A percentile compares a stretch with the other conserved stretches of the same genome.
Evolutionary conservation across 352 stramenopile genomes (phyloP).

Genomic region (Phytophthora idaei): DNA sequence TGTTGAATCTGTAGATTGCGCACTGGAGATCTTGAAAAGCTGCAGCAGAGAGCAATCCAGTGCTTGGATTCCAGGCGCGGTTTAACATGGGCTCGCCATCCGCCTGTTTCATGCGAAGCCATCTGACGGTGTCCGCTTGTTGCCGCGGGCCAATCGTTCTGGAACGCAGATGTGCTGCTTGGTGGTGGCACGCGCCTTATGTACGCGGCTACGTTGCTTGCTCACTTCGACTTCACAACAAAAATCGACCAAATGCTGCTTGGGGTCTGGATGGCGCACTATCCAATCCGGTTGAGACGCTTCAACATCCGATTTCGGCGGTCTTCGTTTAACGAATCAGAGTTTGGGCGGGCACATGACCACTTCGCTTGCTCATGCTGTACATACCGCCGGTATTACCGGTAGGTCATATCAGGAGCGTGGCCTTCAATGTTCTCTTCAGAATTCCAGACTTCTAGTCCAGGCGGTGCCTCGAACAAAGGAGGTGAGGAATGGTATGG

Average conservation of each 20-base stretch:
- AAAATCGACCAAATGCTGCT: not conserved
- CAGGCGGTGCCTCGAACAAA: not conserved
- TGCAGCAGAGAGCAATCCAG: too few relatives aligned
- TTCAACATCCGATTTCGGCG: slow-evolving; percentile 34
- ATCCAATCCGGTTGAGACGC: slow-evolving; percentile 17
- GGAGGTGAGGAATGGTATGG: too few relatives aligned
- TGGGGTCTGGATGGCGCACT: slow-evolving; percentile 8
- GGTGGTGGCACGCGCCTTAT: slow-evolving; percentile 23
- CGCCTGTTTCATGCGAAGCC: slow-evolving; percentile 20
- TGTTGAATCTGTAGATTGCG: too few relatives aligned
- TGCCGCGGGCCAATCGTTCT: slow-evolving; percentile 30
- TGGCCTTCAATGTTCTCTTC: slow-evolving; percentile 11
- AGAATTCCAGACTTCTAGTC: slow-evolving; percentile 20
- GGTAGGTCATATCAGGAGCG: too few relatives aligned
- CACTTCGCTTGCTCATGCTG: slow-evolving; percentile 28
- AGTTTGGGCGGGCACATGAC: slow-evolving; percentile 3
- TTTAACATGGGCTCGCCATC: too few relatives aligned
- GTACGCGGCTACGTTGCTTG: slow-evolving; percentile 18
- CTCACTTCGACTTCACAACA: slow-evolving; percentile 13
- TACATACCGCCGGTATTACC: not conserved
- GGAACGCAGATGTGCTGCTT: slow-evolving; percentile 28
- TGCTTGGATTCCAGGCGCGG: too few relatives aligned
- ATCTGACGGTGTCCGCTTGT: slow-evolving; percentile 18
- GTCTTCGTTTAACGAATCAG: slow-evolving; percentile 28
- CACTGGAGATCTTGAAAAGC: too few relatives aligned